Percentiles rank a stretch among this genome's conserved stretches.
These are phyloP conservation scores for Calonectria pseudoreteaudii DNA, from an alignment of 2,329 filamentous ascomycete genomes.

Conservation along the genomic window DNA sequence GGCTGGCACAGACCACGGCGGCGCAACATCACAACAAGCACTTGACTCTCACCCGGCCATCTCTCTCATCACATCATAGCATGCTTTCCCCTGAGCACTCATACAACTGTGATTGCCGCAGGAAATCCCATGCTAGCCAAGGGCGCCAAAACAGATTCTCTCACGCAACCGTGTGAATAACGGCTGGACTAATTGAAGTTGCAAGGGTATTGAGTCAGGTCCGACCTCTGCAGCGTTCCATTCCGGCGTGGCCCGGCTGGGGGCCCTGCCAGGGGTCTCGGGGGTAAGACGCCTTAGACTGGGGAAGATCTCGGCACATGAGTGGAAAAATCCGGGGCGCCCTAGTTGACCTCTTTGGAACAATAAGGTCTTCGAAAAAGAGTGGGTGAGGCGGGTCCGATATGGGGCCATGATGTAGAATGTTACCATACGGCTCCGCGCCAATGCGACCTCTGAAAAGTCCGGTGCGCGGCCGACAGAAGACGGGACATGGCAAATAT, in stretches of 20 bases:
- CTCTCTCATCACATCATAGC: slow-evolving; percentile 16
- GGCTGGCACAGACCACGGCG: background rate
- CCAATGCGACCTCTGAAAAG: background rate
- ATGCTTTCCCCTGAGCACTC: slow-evolving; percentile 21
- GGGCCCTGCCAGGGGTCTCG: background rate
- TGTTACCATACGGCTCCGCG: background rate
- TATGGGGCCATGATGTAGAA: background rate
- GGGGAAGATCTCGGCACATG: slow-evolving; percentile 16
- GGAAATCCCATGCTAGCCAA: slow-evolving; percentile 18
- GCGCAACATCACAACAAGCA: background rate
- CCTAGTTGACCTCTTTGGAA: background rate
- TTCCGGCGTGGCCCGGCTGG: background rate
- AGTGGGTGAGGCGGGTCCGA: background rate
- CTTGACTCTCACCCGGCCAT: slow-evolving; percentile 6
- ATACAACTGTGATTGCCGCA: background rate
- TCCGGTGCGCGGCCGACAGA: background rate
- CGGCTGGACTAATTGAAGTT: slow-evolving; percentile 1
- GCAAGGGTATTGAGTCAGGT: slow-evolving; percentile 18
- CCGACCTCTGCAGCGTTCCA: slow-evolving; percentile 2
- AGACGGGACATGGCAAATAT: background rate
- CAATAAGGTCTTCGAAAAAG: background rate
- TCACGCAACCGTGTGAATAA: background rate
- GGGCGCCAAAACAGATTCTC: background rate
- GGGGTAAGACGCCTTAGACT: background rate
- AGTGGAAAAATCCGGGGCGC: background rate